phyloP scores from a whole-genome alignment of 495 filamentous ascomycete species.

The Friedmanniomyces endolithicus region DNA sequence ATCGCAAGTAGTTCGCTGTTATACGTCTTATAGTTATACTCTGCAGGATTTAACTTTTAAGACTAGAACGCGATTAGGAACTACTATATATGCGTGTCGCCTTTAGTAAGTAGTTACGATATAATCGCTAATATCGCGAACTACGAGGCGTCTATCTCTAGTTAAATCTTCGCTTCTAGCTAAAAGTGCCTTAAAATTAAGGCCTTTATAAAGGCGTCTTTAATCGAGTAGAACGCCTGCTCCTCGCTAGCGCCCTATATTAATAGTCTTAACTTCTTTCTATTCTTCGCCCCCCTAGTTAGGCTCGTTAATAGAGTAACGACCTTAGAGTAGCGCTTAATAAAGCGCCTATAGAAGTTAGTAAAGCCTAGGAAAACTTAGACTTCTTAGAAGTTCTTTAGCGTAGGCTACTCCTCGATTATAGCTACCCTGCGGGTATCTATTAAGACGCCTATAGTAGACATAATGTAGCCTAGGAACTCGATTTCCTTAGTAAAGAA shows the following conservation, averaged over 20 bases:
- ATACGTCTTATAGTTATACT: constrained; percentile 13
- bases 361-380: constrained; percentile 22
- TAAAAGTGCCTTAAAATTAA: background rate
- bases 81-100: background rate
- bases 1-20: constrained; percentile 11
- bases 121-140: constrained; percentile 3
- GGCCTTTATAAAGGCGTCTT: background rate
- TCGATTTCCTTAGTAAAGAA: constrained; percentile 1
- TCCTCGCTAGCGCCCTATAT: too few relatives aligned
- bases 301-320: constrained; percentile 9
- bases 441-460: constrained; percentile 10
- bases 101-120: constrained; percentile 1
- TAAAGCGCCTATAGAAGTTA: constrained; percentile 24
- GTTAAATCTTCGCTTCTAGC: background rate
- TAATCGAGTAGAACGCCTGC: background rate
- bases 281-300: background rate
- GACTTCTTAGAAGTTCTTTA: constrained; percentile 11
- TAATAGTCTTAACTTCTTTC: background rate
- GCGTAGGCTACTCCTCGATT: constrained; percentile 18
- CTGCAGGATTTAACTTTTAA: background rate
- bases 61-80: constrained; percentile 10
- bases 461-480: constrained; percentile 20
- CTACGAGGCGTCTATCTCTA: constrained; percentile 22
- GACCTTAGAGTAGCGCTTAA: constrained; percentile 12
- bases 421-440: constrained; percentile 13